phyloP scores from a whole-genome alignment of 202 grass and related monocot species.

The Saccharum hybrid region DNA sequence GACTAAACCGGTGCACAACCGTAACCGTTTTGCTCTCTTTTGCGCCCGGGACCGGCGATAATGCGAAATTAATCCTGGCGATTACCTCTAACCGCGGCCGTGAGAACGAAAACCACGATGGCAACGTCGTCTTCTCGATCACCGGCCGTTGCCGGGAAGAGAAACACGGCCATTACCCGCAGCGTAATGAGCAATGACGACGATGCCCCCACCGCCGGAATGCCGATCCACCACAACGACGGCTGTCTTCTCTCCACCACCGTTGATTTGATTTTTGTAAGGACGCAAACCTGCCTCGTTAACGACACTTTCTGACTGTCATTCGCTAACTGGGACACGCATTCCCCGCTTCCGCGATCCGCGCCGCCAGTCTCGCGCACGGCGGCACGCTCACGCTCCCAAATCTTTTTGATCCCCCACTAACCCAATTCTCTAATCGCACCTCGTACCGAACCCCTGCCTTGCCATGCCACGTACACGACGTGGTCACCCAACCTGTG shows the following conservation, averaged over 20 bases:
- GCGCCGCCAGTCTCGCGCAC: conserved; percentile 40
- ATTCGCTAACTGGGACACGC: not conserved
- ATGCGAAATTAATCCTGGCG: too few relatives aligned
- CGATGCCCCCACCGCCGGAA: not conserved
- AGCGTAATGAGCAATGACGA: too few relatives aligned
- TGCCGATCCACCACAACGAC: not conserved
- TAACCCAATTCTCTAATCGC: conserved; percentile 26
- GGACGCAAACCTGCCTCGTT: not conserved
- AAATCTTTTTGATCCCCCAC: conserved; percentile 8
- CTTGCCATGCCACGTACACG: conserved; percentile 25
- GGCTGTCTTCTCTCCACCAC: too few relatives aligned
- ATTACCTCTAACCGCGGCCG: too few relatives aligned
- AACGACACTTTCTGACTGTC: not conserved
- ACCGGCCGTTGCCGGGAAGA: too few relatives aligned
- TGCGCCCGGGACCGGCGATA: too few relatives aligned
- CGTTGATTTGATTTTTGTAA: too few relatives aligned
- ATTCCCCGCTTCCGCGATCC: not conserved
- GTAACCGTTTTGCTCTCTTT: too few relatives aligned
- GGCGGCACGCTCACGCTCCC: conserved; percentile 6
- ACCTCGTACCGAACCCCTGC: not conserved
- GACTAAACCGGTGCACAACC: not conserved
- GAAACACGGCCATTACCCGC: too few relatives aligned
- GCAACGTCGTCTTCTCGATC: too few relatives aligned
- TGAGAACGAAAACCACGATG: too few relatives aligned
- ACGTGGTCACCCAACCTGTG: not conserved